These are phyloP conservation scores for Phytophthora sansomeana DNA, from an alignment of 352 stramenopile species.

Conservation along the genomic window DNA sequence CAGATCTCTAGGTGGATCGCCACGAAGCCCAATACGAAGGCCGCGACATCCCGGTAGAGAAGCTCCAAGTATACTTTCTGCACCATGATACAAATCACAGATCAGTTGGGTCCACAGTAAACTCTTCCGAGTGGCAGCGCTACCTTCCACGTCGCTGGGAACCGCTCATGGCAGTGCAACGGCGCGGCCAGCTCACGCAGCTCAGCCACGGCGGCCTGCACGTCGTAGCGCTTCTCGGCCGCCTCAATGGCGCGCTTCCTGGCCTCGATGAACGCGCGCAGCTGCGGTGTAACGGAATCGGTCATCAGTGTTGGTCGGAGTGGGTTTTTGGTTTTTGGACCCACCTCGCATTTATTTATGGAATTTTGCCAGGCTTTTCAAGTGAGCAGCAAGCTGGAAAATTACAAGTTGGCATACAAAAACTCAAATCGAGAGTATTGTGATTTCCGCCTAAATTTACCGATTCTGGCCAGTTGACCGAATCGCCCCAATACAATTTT, in stretches of 20 bases:
- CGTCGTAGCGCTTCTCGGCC: constrained; percentile 60
- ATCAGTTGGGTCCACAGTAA: background rate
- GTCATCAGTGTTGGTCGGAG: too few relatives aligned
- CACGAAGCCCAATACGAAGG: constrained; percentile 67
- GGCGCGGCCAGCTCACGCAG: constrained; percentile 51
- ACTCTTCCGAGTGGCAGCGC: background rate
- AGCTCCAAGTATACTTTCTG: constrained; percentile 61
- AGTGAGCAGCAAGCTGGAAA: too few relatives aligned
- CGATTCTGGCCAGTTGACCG: too few relatives aligned
- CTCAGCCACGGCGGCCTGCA: constrained; percentile 33
- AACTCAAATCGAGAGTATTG: too few relatives aligned
- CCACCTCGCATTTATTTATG: too few relatives aligned
- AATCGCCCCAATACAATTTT: too few relatives aligned
- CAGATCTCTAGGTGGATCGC: constrained; percentile 55
- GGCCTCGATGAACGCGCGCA: constrained; percentile 60
- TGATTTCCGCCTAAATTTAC: too few relatives aligned
- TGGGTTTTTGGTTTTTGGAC: too few relatives aligned
- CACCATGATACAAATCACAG: background rate
- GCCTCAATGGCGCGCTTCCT: constrained; percentile 54
- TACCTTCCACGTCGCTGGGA: constrained; percentile 61
- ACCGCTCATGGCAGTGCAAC: constrained; percentile 37
- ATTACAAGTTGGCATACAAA: too few relatives aligned
- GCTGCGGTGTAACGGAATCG: background rate
- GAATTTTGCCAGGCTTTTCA: too few relatives aligned
- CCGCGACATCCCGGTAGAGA: constrained; percentile 65